Evolutionary conservation across 768 basidiomycete species (phyloP).

Genomic region (Hygrophorus pudorinus): DNA sequence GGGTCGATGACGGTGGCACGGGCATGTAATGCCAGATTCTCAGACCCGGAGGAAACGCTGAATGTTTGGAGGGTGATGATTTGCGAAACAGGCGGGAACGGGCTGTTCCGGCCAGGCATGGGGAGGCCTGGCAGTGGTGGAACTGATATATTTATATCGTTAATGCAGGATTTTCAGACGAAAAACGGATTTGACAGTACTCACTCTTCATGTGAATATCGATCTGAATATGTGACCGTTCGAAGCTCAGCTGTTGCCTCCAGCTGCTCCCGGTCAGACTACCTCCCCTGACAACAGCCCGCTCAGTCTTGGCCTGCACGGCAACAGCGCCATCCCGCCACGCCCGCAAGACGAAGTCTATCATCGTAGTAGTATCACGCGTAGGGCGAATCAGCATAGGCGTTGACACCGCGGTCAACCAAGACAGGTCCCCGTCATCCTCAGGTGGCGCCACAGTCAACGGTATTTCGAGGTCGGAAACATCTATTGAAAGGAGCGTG

Average conservation of each 20-base stretch:
- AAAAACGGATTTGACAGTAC: slow-evolving; percentile 15
- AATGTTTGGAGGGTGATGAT: slow-evolving; percentile 55
- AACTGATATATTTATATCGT: slow-evolving; percentile 29
- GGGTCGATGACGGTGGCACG: slow-evolving; percentile 52
- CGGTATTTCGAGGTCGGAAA: slow-evolving; percentile 44
- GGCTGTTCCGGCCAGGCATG: slow-evolving; percentile 35
- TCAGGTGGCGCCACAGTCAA: slow-evolving; percentile 41
- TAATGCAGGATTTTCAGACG: neutral
- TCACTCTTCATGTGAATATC: slow-evolving; percentile 43
- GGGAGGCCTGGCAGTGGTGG: slow-evolving; percentile 61
- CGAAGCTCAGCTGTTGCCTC: slow-evolving; percentile 30
- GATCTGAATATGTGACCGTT: slow-evolving; percentile 35
- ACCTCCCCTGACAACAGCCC: slow-evolving; percentile 45
- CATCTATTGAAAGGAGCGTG: slow-evolving; percentile 36
- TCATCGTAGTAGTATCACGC: slow-evolving; percentile 35
- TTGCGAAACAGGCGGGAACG: slow-evolving; percentile 47
- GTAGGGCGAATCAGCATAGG: slow-evolving; percentile 45
- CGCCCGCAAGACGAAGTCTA: slow-evolving; percentile 42
- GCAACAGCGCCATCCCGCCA: slow-evolving; percentile 46
- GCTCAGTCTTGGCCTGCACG: slow-evolving; percentile 31
- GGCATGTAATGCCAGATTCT: slow-evolving; percentile 34
- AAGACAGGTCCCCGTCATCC: slow-evolving; percentile 28
- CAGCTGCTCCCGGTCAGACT: slow-evolving; percentile 31
- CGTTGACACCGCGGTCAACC: slow-evolving; percentile 47
- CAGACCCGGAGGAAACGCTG: slow-evolving; percentile 23